Conservation (phyloP, 495 filamentous ascomycete species). For the Talaromyces stipitatus region DNA sequence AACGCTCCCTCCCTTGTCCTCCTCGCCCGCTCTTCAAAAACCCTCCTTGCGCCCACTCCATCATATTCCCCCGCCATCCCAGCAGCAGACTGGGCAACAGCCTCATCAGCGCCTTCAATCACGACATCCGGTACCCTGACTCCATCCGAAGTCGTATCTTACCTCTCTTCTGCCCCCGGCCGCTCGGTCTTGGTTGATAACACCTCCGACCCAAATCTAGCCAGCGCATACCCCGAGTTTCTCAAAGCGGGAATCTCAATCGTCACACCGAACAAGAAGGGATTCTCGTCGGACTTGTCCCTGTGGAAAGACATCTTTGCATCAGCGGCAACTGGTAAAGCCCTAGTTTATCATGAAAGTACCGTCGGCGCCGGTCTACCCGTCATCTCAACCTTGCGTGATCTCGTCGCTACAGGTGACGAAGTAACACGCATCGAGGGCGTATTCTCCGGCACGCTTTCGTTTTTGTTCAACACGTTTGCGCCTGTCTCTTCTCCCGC, state of each 20-base stretch:
- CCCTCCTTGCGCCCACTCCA: conserved; percentile 50
- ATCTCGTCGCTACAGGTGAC: conserved; percentile 85
- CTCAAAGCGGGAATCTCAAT: conserved; percentile 74
- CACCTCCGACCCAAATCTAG: conserved; percentile 77
- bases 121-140: conserved; percentile 42
- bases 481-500: conserved; percentile 51
- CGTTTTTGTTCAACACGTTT: conserved; percentile 94
- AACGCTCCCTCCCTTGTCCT: conserved; percentile 64
- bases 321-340: conserved; percentile 51
- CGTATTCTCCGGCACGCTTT: conserved; percentile 93
- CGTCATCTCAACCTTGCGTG: conserved; percentile 82
- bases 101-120: conserved; percentile 48
- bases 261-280: conserved; percentile 97
- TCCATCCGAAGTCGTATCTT: conserved; percentile 61
- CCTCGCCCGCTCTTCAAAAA: conserved; percentile 73
- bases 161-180: conserved; percentile 61
- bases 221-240: conserved; percentile 68
- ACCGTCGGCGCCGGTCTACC: conserved; percentile 89
- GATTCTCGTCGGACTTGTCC: conserved; percentile 67
- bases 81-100: conserved; percentile 43
- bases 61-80: conserved; percentile 42
- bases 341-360: conserved; percentile 85
- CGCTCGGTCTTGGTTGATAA: conserved; percentile 84
- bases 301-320: conserved; percentile 79
- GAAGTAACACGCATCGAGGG: conserved; percentile 83